These are phyloP conservation scores for Mycena epipterygia DNA, from an alignment of 768 basidiomycete species.

Conservation along the genomic window DNA sequence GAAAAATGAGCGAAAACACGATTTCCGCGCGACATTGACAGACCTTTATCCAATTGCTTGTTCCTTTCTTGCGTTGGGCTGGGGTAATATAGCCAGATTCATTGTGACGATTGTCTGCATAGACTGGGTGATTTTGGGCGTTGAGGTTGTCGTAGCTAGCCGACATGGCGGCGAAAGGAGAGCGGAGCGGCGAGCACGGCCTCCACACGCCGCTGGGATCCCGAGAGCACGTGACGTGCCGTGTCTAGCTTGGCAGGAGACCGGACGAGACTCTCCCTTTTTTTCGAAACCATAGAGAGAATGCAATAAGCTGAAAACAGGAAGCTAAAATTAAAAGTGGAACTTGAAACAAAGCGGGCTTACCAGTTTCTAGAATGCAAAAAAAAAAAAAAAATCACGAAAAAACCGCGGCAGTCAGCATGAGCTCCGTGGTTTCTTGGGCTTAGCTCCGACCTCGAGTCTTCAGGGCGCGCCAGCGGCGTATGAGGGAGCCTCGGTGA, in stretches of 20 bases:
- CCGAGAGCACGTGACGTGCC: background rate
- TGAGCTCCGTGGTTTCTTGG: too few species aligned
- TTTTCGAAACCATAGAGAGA: too few species aligned
- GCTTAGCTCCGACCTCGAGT: too few species aligned
- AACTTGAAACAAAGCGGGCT: too few species aligned
- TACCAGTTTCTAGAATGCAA: too few species aligned
- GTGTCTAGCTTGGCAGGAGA: background rate
- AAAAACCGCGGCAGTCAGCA: too few species aligned
- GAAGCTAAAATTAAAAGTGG: too few species aligned
- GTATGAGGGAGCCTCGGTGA: too few species aligned
- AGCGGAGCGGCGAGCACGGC: background rate
- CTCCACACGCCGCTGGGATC: background rate
- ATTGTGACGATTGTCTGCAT: slow-evolving; percentile 73
- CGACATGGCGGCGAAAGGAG: slow-evolving; percentile 33
- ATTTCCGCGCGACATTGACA: background rate
- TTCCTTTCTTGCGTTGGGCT: slow-evolving; percentile 60
- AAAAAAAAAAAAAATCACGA: too few species aligned
- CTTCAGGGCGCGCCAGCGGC: too few species aligned
- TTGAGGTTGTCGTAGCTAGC: slow-evolving; percentile 36
- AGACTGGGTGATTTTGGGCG: slow-evolving; percentile 20
- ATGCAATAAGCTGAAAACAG: too few species aligned
- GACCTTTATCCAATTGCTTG: slow-evolving; percentile 79
- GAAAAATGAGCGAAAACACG: slow-evolving; percentile 4
- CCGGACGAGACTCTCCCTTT: too few species aligned
- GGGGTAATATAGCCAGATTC: slow-evolving; percentile 80